Base-by-base conservation (phyloP, 2,329 filamentous ascomycete species). In the Fusarium nematophilum region DNA sequence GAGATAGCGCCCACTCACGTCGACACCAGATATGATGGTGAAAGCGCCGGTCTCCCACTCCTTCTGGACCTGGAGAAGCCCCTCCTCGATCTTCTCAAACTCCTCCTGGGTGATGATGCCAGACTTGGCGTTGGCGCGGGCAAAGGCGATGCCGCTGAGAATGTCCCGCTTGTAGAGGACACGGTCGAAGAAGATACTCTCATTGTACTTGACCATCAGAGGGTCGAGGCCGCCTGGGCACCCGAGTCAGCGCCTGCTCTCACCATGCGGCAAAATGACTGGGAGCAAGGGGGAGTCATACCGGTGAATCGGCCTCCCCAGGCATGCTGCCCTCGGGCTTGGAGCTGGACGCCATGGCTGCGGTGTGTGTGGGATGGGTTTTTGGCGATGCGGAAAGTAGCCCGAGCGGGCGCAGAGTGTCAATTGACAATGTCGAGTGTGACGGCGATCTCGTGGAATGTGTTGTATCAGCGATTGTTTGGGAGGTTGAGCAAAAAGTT, bases 201-300 rank as follows among this genome's bases (percentile, higher is more conserved):
- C 88, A 75, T 96, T 96, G 81, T 94, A 96, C 65, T 90, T 83
- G 58, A 88, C 83, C 92, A 96, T 96, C 46, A 96, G 84, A 48
- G 92, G 91, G 77, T 96, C 91, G 65, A 94, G 86, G 67, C 86
- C 90, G 80, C 91, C 90, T 90, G 68, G 53, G 39, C 13, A 34
- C 3, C 18, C 15, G 4, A 37, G 62, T 70, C 40, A 73, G 65
- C 49, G 54, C 30, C 40, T 30, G 13, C 43, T 17, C 17, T 27
- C 40, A 44, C 31, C 40, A 14, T 43, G 31, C 30, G 39, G 29
- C 11, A 18, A 34, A 8, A 18, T 21, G 17, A 34, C 27, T 23
- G 30, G 54, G 26, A 36, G 44, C 44, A 49, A 34, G 42, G n/a
- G 39, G 37, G 38, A 56, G 37, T 59, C 71, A 42, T 73, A 82